These are phyloP conservation scores for Sanghuangporus baumii DNA, from an alignment of 1,284 basidiomycete species.

Conservation along the genomic window DNA sequence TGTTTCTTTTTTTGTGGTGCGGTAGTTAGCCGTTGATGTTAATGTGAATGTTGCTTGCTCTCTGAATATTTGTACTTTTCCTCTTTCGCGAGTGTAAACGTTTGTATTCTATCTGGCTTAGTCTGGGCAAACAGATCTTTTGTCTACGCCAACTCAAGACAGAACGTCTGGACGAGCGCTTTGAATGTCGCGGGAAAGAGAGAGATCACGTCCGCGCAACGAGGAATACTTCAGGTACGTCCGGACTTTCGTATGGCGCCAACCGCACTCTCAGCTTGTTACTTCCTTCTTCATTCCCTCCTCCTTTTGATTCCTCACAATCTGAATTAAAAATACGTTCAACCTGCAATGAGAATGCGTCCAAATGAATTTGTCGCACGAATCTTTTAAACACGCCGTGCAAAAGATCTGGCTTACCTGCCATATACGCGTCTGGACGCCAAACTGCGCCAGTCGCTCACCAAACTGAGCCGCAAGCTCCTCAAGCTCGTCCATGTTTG, in stretches of 20 bases:
- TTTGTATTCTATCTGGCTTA: background rate
- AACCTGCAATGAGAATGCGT: constrained; percentile 35
- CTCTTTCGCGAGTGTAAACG: background rate
- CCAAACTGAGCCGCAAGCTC: constrained; percentile 27
- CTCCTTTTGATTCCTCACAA: background rate
- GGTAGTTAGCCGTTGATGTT: background rate
- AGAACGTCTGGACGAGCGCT: background rate
- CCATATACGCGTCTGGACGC: constrained; percentile 39
- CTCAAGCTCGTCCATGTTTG: constrained; percentile 22
- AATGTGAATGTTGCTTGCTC: background rate
- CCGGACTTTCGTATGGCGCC: constrained; percentile 51
- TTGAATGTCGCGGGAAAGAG: background rate
- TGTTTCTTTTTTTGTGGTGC: no score
- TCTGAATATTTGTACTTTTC: background rate
- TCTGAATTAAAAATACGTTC: constrained; percentile 26
- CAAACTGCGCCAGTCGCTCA: constrained; percentile 30
- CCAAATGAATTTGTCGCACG: background rate
- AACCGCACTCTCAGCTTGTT: constrained; percentile 25
- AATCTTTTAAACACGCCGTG: background rate
- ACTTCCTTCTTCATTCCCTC: background rate
- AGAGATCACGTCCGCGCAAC: constrained; percentile 47
- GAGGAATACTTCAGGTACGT: constrained; percentile 67
- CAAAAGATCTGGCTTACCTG: constrained; percentile 32
- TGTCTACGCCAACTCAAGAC: background rate
- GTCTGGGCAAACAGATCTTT: background rate